phyloP scores from a whole-genome alignment of 1,139 yeast genomes.

The Saccharomyces hybrid region DNA sequence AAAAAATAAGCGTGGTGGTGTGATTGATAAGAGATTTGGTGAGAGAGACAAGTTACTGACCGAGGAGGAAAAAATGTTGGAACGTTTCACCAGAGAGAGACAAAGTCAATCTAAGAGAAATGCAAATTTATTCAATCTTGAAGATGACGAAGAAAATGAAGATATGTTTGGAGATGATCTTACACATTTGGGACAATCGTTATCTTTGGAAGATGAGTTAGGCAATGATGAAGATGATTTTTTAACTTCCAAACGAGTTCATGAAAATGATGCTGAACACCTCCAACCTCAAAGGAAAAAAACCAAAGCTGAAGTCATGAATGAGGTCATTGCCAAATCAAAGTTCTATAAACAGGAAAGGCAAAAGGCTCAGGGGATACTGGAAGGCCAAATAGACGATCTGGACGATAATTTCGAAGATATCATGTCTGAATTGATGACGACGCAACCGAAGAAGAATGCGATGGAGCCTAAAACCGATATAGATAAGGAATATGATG shows the following conservation, averaged over 20 bases:
- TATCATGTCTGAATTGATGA: slow-evolving; percentile 55
- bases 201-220: slow-evolving; percentile 47
- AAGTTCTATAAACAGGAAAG: slow-evolving; percentile 85
- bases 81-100: slow-evolving; percentile 84
- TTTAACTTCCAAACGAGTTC: slow-evolving; percentile 7
- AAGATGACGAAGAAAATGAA: slow-evolving; percentile 54
- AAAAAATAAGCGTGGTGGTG: slow-evolving; percentile 68
- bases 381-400: slow-evolving; percentile 63
- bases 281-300: slow-evolving; percentile 54
- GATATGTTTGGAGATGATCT: slow-evolving; percentile 44
- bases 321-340: slow-evolving; percentile 91
- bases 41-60: slow-evolving; percentile 66
- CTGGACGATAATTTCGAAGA: slow-evolving; percentile 75
- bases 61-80: slow-evolving; percentile 90
- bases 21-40: slow-evolving; percentile 87
- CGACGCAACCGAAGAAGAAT: slow-evolving; percentile 21
- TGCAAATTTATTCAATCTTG: slow-evolving; percentile 59
- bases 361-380: slow-evolving; percentile 66
- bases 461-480: slow-evolving; percentile 18
- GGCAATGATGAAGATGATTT: slow-evolving; percentile 35
- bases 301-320: slow-evolving; percentile 92
- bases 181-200: slow-evolving; percentile 74
- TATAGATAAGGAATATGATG: slow-evolving; percentile 49
- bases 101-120: slow-evolving; percentile 44
- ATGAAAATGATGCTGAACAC: slow-evolving; percentile 40